These are phyloP conservation scores for Neurospora sp. DNA, from an alignment of 495 filamentous ascomycete genomes.

Conservation along the genomic window DNA sequence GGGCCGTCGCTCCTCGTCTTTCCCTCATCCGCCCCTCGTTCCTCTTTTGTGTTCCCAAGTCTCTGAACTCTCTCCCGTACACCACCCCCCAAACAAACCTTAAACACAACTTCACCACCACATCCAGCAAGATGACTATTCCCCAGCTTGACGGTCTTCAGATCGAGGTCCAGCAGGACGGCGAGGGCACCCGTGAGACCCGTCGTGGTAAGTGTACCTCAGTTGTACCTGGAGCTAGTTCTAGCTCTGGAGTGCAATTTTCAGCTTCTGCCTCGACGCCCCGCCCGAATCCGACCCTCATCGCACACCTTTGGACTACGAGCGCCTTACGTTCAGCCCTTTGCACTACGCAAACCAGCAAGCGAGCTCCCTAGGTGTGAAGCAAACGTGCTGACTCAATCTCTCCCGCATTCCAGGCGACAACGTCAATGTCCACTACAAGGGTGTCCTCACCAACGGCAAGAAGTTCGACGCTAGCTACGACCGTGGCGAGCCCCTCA, in stretches of 20 bases:
- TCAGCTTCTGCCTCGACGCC: background rate
- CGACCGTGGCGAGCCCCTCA: constrained; percentile 54
- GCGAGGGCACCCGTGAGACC: constrained; percentile 18
- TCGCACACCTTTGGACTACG: background rate
- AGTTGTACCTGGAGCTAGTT: background rate
- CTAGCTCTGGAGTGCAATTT: background rate
- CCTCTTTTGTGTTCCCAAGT: background rate
- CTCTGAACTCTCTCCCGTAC: background rate
- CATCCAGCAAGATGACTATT: constrained; percentile 20
- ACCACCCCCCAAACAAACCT: background rate
- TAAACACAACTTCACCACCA: background rate
- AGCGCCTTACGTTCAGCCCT: background rate
- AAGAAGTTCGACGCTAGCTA: constrained; percentile 37
- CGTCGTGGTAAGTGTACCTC: constrained; percentile 17
- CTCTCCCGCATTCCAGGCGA: constrained; percentile 11
- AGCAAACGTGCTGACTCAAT: background rate
- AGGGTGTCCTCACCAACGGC: constrained; percentile 21
- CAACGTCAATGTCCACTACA: constrained; percentile 24
- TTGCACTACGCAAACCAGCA: background rate
- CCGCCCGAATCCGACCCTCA: background rate
- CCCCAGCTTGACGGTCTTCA: constrained; percentile 20
- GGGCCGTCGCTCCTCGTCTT: background rate
- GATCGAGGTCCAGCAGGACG: constrained; percentile 15
- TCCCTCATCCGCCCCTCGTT: constrained; percentile 3
- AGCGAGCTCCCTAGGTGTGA: background rate